phyloP scores from a whole-genome alignment of 169 alveolate species.

The Plasmodium cynomolgi region DNA sequence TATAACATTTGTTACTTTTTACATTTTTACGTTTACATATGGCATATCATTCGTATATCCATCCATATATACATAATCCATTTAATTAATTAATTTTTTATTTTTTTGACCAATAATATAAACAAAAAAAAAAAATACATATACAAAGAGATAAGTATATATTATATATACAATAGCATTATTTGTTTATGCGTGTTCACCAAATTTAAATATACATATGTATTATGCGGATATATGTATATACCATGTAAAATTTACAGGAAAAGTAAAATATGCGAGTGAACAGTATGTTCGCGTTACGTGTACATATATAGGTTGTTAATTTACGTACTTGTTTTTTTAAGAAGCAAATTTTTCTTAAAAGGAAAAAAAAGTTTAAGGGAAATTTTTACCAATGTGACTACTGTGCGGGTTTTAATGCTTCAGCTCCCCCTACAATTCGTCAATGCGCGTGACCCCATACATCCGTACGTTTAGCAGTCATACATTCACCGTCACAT shows the following conservation, averaged over 20 bases:
- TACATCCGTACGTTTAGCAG: background rate
- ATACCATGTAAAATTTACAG: background rate
- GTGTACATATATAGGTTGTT: background rate
- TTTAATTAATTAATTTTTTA: background rate
- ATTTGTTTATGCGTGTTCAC: background rate
- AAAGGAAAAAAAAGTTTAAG: background rate
- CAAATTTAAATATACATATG: background rate
- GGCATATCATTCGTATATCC: background rate
- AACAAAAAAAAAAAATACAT: background rate
- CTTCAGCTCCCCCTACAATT: background rate
- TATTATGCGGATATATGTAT: background rate
- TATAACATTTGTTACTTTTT: background rate
- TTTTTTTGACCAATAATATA: background rate
- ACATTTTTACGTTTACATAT: background rate
- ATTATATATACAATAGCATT: background rate
- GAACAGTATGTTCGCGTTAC: background rate
- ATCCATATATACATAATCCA: background rate
- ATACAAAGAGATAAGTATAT: conserved; percentile 2
- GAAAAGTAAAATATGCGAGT: background rate
- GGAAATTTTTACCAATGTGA: background rate
- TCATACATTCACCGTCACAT: background rate
- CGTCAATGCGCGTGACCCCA: background rate
- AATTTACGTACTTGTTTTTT: background rate
- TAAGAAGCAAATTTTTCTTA: background rate
- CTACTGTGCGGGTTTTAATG: background rate